Evolutionary conservation across 441 rosid species (phyloP), one percentile per base, ranked within the genome.

Genomic region (Adansonia gregorii): DNA sequence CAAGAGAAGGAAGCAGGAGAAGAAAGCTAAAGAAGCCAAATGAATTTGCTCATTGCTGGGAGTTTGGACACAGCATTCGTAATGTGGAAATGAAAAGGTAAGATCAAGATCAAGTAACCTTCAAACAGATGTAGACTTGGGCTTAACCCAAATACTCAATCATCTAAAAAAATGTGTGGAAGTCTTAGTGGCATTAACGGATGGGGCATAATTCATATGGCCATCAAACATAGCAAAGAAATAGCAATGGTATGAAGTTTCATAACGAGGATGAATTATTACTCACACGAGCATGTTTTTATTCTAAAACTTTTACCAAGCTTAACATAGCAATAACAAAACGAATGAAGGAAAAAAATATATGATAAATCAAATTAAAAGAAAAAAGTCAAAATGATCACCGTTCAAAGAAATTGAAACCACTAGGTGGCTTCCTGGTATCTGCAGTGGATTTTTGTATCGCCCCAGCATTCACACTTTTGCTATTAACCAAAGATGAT

Each of bases 351-450:
- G 19, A 22, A 3, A 58, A 51, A 54, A 72, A 14, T 22, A 63
- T 35, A 39, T 39, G 55, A n/a, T 5, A 31, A 8, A 55, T 35
- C 31, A 35, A 72, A 17, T 35, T 10, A 55, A 35, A 5, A 41
- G 24, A 43, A 45, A 14, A 17, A 60, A 45, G 54, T 52, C 11
- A 35, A 67, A 45, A 3, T 19, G 58, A 46, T 77, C 64, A 68
- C 99, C 99, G 90, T 82, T 92, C 97, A 75, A 96, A 96, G 87
- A 90, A 94, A 86, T 49, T 86, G 71, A 75, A 82, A 45, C 77
- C 81, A 70, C 82, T 78, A 63, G 86, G 81, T 78, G 83, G 83
- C 86, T 91, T 89, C 80, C 82, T 93, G 56, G 74, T 68, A 79
- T 81, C 84, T 80, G 82, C 88, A 68, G 86, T 2, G 61, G 80